Evolutionary conservation across 345 rosid species (phyloP), one percentile per base, ranked within the genome.

Genomic region (Microcos paniculata): DNA sequence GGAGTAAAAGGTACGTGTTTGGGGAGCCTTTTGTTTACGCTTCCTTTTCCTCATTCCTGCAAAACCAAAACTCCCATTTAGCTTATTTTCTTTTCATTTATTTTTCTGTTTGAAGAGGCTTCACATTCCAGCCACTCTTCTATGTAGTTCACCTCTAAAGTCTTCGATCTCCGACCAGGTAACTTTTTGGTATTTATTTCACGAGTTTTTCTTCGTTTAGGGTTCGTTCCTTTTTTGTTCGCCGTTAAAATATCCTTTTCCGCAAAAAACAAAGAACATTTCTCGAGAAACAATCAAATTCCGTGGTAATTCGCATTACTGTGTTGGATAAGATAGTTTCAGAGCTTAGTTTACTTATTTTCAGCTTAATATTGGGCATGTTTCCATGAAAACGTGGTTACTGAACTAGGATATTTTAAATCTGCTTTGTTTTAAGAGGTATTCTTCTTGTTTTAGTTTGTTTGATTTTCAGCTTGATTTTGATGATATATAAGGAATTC

Each of bases 81-180:
- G 6, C 40, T 35, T 35, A 8, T 61, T 23, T 19, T 42, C 3
- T 21, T 19, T 26, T 23, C 40, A 15, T 6, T 23, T 24, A 24
- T 28, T 23, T 11, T 68, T 68, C 16, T 4, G 11, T 4, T 28
- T 18, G 16, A 28, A 30, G 43, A 28, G 33, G 67, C 13, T 73
- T 58, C 10, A 61, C 67, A 35, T 43, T 16, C 23, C 26, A 26
- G 8, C 49, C 53, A 24, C 42, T 45, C 28, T 55, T 69, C 7
- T 62, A 72, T 72, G 76, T 72, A 72, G 64, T 56, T 57, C 12
- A 48, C 31, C 55, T 61, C 33, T 21, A 35, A 35, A 40, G 49
- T 71, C 49, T 45, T 30, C 57, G 68, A 31, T 61, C 58, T 61
- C 10, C 31, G 46, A 61, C n/a, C 76, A 73, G 76, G 76, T 73